Evolutionary conservation across 1,284 basidiomycete species (phyloP).

Genomic region (Sparassis latifolia): DNA sequence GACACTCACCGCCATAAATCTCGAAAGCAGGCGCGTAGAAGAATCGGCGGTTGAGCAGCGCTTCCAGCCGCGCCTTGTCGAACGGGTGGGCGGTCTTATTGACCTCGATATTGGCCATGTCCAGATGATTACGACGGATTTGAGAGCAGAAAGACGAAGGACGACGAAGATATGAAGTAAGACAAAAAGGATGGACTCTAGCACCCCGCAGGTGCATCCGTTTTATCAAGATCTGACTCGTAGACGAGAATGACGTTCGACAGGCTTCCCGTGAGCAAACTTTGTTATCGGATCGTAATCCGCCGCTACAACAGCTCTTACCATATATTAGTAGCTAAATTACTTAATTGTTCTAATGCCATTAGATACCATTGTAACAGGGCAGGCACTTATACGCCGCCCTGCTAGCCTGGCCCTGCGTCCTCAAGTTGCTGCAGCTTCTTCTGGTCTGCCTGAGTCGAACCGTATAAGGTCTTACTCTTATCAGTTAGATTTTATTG

Average conservation of each 20-base stretch:
- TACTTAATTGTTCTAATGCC: too few relatives aligned
- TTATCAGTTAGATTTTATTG: too few relatives aligned
- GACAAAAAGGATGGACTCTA: conserved; percentile 1
- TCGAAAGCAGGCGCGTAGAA: conserved; percentile 99
- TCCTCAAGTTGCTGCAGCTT: too few relatives aligned
- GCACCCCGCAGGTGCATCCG: conserved; percentile 2
- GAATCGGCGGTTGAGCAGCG: conserved; percentile 86
- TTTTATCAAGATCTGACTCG: conserved; percentile 1
- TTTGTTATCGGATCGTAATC: too few relatives aligned
- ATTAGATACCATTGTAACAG: too few relatives aligned
- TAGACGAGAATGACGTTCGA: neutral
- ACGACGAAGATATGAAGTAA: conserved; percentile 11
- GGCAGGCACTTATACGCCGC: too few relatives aligned
- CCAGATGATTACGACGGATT: conserved; percentile 8
- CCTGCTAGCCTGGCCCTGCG: too few relatives aligned
- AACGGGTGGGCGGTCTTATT: conserved; percentile 89
- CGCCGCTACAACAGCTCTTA: too few relatives aligned
- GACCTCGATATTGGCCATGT: conserved; percentile 31
- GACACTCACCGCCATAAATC: conserved; percentile 84
- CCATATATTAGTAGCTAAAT: too few relatives aligned
- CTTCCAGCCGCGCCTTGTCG: conserved; percentile 84
- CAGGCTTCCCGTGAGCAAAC: too few relatives aligned
- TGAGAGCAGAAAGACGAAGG: neutral
- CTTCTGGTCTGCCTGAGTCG: too few relatives aligned
- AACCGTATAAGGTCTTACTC: too few relatives aligned